These are phyloP conservation scores for Auxenochlorella protothecoides DNA, from an alignment of 139 green algal species.

Conservation along the genomic window DNA sequence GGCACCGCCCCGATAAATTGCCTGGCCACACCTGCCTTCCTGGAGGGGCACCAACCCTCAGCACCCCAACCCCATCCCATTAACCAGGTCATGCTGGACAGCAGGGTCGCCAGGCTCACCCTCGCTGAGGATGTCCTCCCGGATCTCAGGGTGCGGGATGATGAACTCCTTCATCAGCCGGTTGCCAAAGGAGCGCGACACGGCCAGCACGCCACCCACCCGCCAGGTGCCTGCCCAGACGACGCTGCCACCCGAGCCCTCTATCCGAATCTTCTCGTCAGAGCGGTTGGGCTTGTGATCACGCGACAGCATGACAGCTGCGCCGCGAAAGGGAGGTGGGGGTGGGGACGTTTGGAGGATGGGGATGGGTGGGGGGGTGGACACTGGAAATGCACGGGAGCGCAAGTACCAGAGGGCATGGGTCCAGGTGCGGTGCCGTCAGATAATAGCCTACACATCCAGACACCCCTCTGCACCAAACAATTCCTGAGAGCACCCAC, in stretches of 20 bases:
- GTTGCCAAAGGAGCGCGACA: slow-evolving; percentile 91
- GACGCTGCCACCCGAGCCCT: slow-evolving; percentile 81
- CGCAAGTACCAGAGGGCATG: too few relatives aligned
- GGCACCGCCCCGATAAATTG: too few relatives aligned
- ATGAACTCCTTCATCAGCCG: slow-evolving; percentile 82
- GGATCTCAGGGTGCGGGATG: slow-evolving; percentile 66
- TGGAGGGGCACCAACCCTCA: too few relatives aligned
- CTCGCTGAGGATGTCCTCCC: slow-evolving; percentile 47
- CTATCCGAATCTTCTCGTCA: slow-evolving; percentile 84
- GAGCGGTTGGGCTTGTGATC: slow-evolving; percentile 94
- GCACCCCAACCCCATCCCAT: too few relatives aligned
- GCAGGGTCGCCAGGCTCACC: neutral
- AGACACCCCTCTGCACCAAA: too few relatives aligned
- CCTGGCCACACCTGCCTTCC: too few relatives aligned
- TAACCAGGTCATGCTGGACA: neutral
- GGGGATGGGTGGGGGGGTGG: neutral
- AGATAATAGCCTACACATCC: too few relatives aligned
- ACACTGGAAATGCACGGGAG: too few relatives aligned
- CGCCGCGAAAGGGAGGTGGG: neutral
- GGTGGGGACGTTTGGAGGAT: too few relatives aligned
- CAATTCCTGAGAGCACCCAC: slow-evolving; percentile 15
- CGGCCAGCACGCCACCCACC: slow-evolving; percentile 89
- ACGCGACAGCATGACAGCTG: slow-evolving; percentile 41
- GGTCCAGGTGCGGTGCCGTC: too few relatives aligned
- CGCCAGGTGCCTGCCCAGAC: slow-evolving; percentile 90